phyloP scores from a whole-genome alignment of 1,139 yeast species.

The Casaregolazyma suthepensis region DNA sequence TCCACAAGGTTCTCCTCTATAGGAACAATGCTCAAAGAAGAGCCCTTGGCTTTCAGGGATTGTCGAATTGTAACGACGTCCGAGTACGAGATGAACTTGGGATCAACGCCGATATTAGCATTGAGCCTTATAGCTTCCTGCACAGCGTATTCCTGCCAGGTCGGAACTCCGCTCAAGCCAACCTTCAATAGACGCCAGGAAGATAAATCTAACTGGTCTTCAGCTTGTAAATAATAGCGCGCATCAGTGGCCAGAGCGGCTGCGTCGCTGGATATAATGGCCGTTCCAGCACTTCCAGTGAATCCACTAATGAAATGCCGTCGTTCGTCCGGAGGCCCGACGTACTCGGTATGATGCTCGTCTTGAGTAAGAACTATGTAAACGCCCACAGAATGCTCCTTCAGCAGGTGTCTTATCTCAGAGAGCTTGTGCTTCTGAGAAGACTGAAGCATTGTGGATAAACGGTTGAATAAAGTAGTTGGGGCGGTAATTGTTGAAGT shows the following conservation, averaged over 20 bases:
- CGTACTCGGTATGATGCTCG: conserved; percentile 91
- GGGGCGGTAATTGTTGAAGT: not conserved
- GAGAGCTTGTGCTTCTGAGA: conserved; percentile 7
- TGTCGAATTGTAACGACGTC: conserved; percentile 36
- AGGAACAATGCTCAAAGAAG: conserved; percentile 50
- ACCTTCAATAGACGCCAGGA: conserved; percentile 84
- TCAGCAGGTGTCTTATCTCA: conserved; percentile 58
- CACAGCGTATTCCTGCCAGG: conserved; percentile 86
- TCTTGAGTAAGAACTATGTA: conserved; percentile 89
- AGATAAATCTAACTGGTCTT: conserved; percentile 71
- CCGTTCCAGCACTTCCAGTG: conserved; percentile 94
- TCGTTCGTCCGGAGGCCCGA: conserved; percentile 71
- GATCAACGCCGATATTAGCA: conserved; percentile 52
- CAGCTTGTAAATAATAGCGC: conserved; percentile 87
- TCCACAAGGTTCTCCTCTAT: conserved; percentile 69
- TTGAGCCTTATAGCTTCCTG: conserved; percentile 31
- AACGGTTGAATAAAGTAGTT: not conserved
- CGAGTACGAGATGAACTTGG: conserved; percentile 57
- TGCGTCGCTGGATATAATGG: conserved; percentile 66
- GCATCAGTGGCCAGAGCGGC: conserved; percentile 93
- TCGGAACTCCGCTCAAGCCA: conserved; percentile 63
- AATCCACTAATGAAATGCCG: conserved; percentile 76
- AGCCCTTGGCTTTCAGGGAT: conserved; percentile 24
- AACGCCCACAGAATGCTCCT: conserved; percentile 57
- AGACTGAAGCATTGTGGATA: conserved; percentile 5